phyloP scores from a whole-genome alignment of 2,329 filamentous ascomycete genomes.

The Lecanicillium sp. region DNA sequence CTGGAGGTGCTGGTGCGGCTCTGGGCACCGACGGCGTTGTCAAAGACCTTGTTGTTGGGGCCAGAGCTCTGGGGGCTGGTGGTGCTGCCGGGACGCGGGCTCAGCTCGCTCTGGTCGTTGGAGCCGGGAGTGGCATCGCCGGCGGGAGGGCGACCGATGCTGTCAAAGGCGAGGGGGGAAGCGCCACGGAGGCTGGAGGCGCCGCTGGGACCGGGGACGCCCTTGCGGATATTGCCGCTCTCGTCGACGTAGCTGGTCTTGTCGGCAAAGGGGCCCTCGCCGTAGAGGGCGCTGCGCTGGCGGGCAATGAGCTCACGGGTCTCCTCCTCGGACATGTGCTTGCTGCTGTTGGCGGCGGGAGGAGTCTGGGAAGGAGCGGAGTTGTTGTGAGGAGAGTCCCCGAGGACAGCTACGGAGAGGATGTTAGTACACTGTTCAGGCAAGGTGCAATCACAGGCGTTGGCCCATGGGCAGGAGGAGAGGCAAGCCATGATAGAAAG shows the following conservation, averaged over 20 bases:
- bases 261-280: conserved; percentile 65
- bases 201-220: conserved; percentile 60
- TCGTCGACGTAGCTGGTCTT: conserved; percentile 64
- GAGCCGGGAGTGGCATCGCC: conserved; percentile 35
- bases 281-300: conserved; percentile 91
- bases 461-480: conserved; percentile 3
- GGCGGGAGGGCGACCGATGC: conserved; percentile 36
- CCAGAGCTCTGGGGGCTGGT: conserved; percentile 71
- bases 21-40: conserved; percentile 49
- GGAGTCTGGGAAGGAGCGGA: conserved; percentile 16
- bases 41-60: conserved; percentile 53
- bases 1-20: conserved; percentile 82
- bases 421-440: conserved; percentile 30
- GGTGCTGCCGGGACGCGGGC: conserved; percentile 74
- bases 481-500: conserved; percentile 14
- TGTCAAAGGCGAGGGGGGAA: conserved; percentile 75
- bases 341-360: conserved; percentile 41
- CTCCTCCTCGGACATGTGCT: conserved; percentile 91
- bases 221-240: conserved; percentile 54
- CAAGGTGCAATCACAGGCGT: conserved; percentile 11
- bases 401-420: conserved; percentile 44
- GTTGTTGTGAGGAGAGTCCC: conserved; percentile 33
- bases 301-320: conserved; percentile 93
- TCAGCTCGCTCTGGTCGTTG: conserved; percentile 39
- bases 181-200: conserved; percentile 63